A percentile compares a stretch with the other conserved stretches of the same genome.
Evolutionary conservation across 2,329 filamentous ascomycete genomes (phyloP).

Genomic region (Rachicladosporium sp.): DNA sequence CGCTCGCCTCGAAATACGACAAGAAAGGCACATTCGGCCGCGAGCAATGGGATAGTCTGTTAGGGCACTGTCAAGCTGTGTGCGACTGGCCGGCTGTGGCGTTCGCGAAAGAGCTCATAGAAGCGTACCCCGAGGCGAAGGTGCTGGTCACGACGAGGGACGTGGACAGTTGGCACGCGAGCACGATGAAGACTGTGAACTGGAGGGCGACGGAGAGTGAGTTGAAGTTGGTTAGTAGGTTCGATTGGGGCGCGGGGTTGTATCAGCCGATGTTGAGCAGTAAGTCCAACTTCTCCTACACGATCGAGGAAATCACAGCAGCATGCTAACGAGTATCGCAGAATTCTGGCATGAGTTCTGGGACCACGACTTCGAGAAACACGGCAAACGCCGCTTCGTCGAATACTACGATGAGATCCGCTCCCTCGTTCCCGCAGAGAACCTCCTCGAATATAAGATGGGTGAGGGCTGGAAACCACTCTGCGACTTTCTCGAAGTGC

Average conservation of each 20-base stretch:
- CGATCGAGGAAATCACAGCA: too few species aligned
- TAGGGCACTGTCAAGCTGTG: constrained; percentile 53
- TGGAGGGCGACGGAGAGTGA: constrained; percentile 55
- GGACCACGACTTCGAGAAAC: constrained; percentile 52
- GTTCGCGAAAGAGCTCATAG: constrained; percentile 58
- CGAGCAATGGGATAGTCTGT: constrained; percentile 56
- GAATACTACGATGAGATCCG: constrained; percentile 43
- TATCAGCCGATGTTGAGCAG: constrained; percentile 58
- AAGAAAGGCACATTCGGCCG: constrained; percentile 50
- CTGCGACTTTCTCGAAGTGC: constrained; percentile 42
- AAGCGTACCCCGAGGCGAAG: constrained; percentile 61
- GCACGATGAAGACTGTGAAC: constrained; percentile 55
- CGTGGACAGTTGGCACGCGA: constrained; percentile 51
- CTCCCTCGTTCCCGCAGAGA: constrained; percentile 34
- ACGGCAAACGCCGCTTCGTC: constrained; percentile 51
- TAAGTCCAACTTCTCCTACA: constrained; percentile 7
- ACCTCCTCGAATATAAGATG: constrained; percentile 42
- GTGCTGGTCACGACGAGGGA: constrained; percentile 56
- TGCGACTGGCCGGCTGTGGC: constrained; percentile 57
- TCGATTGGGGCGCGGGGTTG: constrained; percentile 53
- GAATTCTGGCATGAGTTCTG: constrained; percentile 58
- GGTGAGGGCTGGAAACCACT: constrained; percentile 43
- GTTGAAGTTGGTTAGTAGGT: constrained; percentile 41
- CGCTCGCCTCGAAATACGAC: constrained; percentile 50
- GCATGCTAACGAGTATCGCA: constrained; percentile 8